Percentiles rank a stretch among this genome's conserved stretches.
phyloP scores from a whole-genome alignment of 257 asterid species.

The Mentha longifolia region DNA sequence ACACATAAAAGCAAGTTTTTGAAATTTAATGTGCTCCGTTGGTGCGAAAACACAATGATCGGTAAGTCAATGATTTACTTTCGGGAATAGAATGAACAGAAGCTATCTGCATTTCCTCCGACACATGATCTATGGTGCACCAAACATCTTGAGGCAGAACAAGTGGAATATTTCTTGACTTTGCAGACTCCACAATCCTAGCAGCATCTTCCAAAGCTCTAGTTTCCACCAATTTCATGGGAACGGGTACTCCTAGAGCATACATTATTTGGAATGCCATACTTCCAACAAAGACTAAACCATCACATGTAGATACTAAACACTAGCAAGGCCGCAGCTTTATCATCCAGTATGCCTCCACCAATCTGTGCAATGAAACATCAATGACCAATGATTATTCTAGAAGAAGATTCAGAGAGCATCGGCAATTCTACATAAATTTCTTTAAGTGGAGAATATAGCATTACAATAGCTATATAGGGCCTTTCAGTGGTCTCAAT shows the following conservation, averaged over 20 bases:
- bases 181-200: constrained; percentile 59
- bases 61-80: constrained; percentile 52
- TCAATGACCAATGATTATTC: constrained; percentile 28
- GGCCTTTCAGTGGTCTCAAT: constrained; percentile 52
- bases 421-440: constrained; percentile 4
- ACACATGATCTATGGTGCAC: constrained; percentile 54
- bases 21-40: constrained; percentile 14
- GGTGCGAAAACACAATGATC: constrained; percentile 25
- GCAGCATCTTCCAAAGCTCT: constrained; percentile 58
- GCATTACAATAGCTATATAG: constrained; percentile 74
- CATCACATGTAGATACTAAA: constrained; percentile 75
- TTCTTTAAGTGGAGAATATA: constrained; percentile 33
- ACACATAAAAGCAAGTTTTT: background rate
- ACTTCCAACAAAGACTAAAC: constrained; percentile 77
- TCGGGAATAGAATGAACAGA: constrained; percentile 52
- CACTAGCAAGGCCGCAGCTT: constrained; percentile 68
- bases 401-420: constrained; percentile 21
- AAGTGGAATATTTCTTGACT: constrained; percentile 63
- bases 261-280: constrained; percentile 89
- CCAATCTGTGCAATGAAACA: constrained; percentile 62
- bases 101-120: constrained; percentile 46
- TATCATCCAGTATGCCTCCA: constrained; percentile 71
- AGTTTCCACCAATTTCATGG: constrained; percentile 58
- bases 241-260: constrained; percentile 68
- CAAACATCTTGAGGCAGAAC: constrained; percentile 74